A percentile compares a stretch with the other conserved stretches of the same genome.
Conservation (phyloP, 352 stramenopile genomes). For the Phytophthora megakarya region DNA sequence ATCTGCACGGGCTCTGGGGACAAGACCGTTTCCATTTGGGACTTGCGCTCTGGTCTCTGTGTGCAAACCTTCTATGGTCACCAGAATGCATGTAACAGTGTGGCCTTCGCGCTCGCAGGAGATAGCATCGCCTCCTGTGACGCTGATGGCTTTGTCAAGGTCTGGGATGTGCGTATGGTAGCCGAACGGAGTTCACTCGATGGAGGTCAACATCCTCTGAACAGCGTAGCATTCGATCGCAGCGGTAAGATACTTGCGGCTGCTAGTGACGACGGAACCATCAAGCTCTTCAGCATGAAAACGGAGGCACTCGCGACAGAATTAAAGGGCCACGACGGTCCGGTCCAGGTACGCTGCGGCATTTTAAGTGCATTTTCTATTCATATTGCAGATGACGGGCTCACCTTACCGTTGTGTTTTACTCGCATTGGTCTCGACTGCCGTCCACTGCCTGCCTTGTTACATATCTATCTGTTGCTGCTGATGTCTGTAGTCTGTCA, state of each 20-base stretch:
- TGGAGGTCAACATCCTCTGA: conserved; percentile 88
- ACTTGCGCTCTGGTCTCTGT: conserved; percentile 91
- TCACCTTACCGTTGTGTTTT: conserved; percentile 23
- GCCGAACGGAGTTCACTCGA: conserved; percentile 89
- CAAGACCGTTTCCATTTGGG: conserved; percentile 96
- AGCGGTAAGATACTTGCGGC: conserved; percentile 84
- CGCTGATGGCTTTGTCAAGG: conserved; percentile 93
- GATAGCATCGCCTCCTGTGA: conserved; percentile 93
- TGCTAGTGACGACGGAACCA: conserved; percentile 89
- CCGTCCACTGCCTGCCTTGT: conserved; percentile 8
- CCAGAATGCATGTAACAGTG: conserved; percentile 93
- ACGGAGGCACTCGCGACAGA: conserved; percentile 68
- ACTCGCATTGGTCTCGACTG: conserved; percentile 12
- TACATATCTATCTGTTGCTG: conserved; percentile 34
- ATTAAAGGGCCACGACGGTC: conserved; percentile 91
- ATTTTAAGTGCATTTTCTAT: conserved; percentile 35
- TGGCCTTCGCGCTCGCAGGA: conserved; percentile 84
- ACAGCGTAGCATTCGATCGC: conserved; percentile 91
- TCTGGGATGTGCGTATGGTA: conserved; percentile 96
- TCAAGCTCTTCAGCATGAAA: conserved; percentile 91
- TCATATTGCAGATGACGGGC: conserved; percentile 21
- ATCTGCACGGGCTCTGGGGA: conserved; percentile 93
- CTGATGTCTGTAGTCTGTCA: conserved; percentile 68
- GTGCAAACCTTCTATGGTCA: conserved; percentile 96
- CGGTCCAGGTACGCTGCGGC: conserved; percentile 84